phyloP scores from a whole-genome alignment of 2,329 filamentous ascomycete genomes.

The Akanthomyces uredinophilus region DNA sequence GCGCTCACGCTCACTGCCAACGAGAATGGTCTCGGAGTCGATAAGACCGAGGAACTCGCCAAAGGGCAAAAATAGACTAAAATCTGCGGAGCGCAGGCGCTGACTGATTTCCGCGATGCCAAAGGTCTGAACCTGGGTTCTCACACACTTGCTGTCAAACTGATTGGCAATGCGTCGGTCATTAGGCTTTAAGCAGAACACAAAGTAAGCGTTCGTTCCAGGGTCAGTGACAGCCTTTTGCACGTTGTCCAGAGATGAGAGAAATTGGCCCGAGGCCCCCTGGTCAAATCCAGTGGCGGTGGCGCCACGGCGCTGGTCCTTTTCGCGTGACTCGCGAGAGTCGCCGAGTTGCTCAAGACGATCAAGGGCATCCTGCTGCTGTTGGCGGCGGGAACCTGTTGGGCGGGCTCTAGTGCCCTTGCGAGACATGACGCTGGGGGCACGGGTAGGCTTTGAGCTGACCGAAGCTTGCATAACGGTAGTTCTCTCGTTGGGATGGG shows the following conservation, averaged over 20 bases:
- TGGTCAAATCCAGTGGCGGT: constrained; percentile 55
- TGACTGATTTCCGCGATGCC: constrained; percentile 97
- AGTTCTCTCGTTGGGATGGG: constrained; percentile 85
- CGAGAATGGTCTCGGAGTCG: constrained; percentile 76
- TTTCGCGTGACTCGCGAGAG: constrained; percentile 36
- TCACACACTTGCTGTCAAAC: constrained; percentile 97
- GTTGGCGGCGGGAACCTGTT: constrained; percentile 31
- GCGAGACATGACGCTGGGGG: constrained; percentile 85
- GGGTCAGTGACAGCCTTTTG: constrained; percentile 77
- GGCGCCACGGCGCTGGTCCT: constrained; percentile 33
- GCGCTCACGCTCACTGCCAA: constrained; percentile 90
- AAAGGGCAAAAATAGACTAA: constrained; percentile 92
- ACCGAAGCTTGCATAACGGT: constrained; percentile 95
- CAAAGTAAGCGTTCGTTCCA: constrained; percentile 88
- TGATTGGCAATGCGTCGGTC: constrained; percentile 96
- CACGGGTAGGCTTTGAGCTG: constrained; percentile 88
- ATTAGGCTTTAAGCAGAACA: constrained; percentile 97
- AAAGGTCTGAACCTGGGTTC: constrained; percentile 88
- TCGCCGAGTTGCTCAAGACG: constrained; percentile 48
- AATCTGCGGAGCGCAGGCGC: constrained; percentile 85
- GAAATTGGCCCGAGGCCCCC: constrained; percentile 87
- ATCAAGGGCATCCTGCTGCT: constrained; percentile 39
- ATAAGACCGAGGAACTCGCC: constrained; percentile 89
- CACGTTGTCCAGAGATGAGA: constrained; percentile 84
- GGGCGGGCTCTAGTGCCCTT: constrained; percentile 51